These are phyloP conservation scores for Xylaria sp. DNA, from an alignment of 2,329 filamentous ascomycete genomes.

Conservation along the genomic window DNA sequence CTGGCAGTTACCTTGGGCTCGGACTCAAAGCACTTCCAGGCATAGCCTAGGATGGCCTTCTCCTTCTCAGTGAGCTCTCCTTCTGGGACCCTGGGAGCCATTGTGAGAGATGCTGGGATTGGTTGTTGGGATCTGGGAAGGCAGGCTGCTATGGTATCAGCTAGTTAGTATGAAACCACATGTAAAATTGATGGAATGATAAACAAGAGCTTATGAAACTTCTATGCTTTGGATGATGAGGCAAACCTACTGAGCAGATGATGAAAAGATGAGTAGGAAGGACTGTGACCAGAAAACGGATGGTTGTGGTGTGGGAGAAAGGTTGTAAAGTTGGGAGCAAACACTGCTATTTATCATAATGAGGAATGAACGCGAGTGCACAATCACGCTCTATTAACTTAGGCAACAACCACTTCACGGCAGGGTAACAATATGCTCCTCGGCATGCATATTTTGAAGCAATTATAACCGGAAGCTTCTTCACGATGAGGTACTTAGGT, in stretches of 20 bases:
- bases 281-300: not conserved
- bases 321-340: not conserved
- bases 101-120: not conserved
- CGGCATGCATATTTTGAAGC: not conserved
- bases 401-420: not conserved
- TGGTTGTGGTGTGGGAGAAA: not conserved
- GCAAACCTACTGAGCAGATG: not conserved
- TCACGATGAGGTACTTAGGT: not conserved
- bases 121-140: not conserved
- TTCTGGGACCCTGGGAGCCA: constrained; percentile 17
- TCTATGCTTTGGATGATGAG: not conserved
- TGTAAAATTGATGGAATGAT: not conserved
- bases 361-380: not conserved
- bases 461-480: not conserved
- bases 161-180: not conserved
- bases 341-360: not conserved
- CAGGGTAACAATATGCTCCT: not conserved
- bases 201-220: not conserved
- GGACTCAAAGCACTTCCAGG: constrained; percentile 37
- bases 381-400: not conserved
- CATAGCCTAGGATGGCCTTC: constrained; percentile 29
- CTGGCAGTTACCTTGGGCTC: constrained; percentile 33
- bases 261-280: not conserved
- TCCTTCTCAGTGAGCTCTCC: constrained; percentile 37
- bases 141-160: not conserved